Conservation (phyloP, 768 basidiomycete species). For the Harrya chromipes region DNA sequence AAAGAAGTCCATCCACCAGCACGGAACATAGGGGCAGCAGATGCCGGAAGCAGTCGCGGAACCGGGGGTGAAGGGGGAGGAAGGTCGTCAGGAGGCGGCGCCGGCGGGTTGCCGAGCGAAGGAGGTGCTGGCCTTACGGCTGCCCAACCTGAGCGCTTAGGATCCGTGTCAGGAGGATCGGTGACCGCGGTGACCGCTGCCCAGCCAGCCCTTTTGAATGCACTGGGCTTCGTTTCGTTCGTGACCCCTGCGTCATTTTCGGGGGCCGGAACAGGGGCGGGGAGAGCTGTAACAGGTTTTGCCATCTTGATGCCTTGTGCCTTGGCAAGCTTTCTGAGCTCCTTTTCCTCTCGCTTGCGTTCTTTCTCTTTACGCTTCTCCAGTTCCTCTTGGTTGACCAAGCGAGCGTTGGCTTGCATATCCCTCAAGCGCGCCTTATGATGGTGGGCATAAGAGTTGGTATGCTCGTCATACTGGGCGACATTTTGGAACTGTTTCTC, state of each 20-base stretch:
- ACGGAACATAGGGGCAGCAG: constrained; percentile 48
- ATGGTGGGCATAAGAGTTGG: constrained; percentile 85
- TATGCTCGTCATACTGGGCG: constrained; percentile 86
- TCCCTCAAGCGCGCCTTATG: constrained; percentile 81
- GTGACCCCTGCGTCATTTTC: constrained; percentile 16
- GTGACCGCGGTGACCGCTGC: constrained; percentile 31
- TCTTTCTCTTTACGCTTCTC: constrained; percentile 84
- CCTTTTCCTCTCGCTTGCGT: constrained; percentile 80
- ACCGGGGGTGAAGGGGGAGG: constrained; percentile 13
- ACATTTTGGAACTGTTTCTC: constrained; percentile 87
- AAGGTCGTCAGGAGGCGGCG: constrained; percentile 9
- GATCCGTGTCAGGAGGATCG: constrained; percentile 10
- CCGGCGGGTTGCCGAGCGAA: no score
- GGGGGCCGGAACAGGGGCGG: constrained; percentile 15
- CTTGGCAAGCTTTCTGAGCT: constrained; percentile 77
- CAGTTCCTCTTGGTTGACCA: constrained; percentile 62
- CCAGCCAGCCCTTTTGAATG: constrained; percentile 51
- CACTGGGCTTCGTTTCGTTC: constrained; percentile 21
- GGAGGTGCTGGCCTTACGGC: constrained; percentile 15
- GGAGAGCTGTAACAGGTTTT: constrained; percentile 26
- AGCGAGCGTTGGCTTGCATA: constrained; percentile 72
- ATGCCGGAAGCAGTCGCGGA: constrained; percentile 12
- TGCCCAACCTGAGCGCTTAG: constrained; percentile 16
- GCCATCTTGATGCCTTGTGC: constrained; percentile 74
- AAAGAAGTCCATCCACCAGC: constrained; percentile 67